Percentiles rank a stretch among this genome's conserved stretches.
These are phyloP conservation scores for Lentinula aciculospora DNA, from an alignment of 768 basidiomycete genomes.

Conservation along the genomic window DNA sequence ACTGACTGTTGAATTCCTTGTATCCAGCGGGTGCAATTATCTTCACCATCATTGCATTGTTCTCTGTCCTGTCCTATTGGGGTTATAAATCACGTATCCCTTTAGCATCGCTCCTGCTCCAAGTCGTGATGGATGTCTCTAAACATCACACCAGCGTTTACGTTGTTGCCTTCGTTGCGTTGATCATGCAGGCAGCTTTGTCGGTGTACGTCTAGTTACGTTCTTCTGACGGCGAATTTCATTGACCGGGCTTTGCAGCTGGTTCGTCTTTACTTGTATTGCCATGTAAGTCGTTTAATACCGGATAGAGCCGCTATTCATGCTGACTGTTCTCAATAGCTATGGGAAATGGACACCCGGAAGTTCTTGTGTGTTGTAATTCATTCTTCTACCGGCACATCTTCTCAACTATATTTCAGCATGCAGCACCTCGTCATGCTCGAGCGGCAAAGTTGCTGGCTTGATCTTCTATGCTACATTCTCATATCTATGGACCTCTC, in stretches of 20 bases:
- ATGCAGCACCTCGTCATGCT: constrained; percentile 52
- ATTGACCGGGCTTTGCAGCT: constrained; percentile 29
- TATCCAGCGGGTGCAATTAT: constrained; percentile 71
- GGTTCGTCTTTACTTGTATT: constrained; percentile 73
- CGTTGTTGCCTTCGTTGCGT: constrained; percentile 63
- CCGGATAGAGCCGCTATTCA: neutral
- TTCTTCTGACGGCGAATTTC: neutral
- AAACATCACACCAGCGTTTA: constrained; percentile 82
- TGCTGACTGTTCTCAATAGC: constrained; percentile 15
- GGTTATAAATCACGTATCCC: constrained; percentile 72
- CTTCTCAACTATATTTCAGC: constrained; percentile 24
- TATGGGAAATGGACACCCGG: constrained; percentile 74
- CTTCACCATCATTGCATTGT: constrained; percentile 72
- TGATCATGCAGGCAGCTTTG: constrained; percentile 66
- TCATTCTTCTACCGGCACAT: neutral
- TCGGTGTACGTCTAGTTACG: constrained; percentile 47
- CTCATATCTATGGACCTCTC: constrained; percentile 83
- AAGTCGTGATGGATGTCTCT: constrained; percentile 79
- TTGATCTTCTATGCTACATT: constrained; percentile 75
- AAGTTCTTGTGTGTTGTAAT: constrained; percentile 46
- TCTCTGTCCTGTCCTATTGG: constrained; percentile 72
- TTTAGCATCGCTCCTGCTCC: constrained; percentile 69
- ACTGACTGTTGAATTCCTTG: neutral
- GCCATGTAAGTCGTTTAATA: constrained; percentile 45
- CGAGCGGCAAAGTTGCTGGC: constrained; percentile 71